Base-by-base conservation (phyloP, 1,284 basidiomycete species). In the Microbotryum intermedium region DNA sequence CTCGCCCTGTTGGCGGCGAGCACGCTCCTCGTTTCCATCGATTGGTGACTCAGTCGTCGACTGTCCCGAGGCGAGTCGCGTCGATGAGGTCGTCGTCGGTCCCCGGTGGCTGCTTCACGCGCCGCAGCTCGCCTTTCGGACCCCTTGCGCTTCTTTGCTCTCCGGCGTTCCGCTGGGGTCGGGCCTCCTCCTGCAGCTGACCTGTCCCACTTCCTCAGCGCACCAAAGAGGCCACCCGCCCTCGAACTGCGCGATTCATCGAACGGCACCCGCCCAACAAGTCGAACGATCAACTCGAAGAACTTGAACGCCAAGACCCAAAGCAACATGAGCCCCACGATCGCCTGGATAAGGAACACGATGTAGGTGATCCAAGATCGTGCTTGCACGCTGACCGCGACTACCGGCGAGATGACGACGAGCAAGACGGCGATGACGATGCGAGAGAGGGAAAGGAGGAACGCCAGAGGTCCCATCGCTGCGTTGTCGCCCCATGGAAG, bases 321-420 rank as follows among this genome's bases (percentile, higher is more conserved):
- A 53, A 83, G 72, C 68, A 92, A 84, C 39, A 85, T 84, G 6
- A 91, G 77, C 72, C 93, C 90, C 53, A 91, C 83, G 64, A 97
- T 79, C 6, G 82, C 90, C 56, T 94, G 82, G 54, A 95, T 85
- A 68, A 94, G 79, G 58, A 97, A 80, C 62, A 97, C 85, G 67
- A 90, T 87, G 74, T 95, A 95, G 8, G 92, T 83, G 23, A 98
- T 83, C 94, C 93, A 98, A 60, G 88, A 87, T 18, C 81, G 82
- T 18, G 90, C 83, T 25, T 85, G 82, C 58, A 79, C 72, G 30
- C 86, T 86, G 65, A 94, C 84, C 47, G 83, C 77, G 73, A 97
- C 93, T 63, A 86, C 81, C 18, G 88, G 87, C 48, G 86, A 86
- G 57, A 97, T 77, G 63, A 97, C 88, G 68, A 97, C 85, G 53